Conservation (phyloP, 192 early-diverging fungal genomes). For the Entomortierella parvispora region DNA sequence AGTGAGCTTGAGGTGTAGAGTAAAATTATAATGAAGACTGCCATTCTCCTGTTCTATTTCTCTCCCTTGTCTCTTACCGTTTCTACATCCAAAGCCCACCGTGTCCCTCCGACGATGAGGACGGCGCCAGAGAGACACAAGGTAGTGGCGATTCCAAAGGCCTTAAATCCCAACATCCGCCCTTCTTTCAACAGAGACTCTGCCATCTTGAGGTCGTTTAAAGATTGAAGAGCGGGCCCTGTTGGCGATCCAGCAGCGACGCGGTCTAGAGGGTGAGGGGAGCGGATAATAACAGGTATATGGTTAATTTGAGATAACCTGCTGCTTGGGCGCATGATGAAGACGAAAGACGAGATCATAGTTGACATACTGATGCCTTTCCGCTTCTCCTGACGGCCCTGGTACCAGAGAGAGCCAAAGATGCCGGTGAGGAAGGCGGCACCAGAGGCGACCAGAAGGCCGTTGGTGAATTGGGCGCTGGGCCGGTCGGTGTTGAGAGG, state of each 20-base stretch:
- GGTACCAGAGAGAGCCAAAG: constrained; percentile 51
- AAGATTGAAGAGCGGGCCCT: constrained; percentile 23
- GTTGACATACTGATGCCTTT: constrained; percentile 35
- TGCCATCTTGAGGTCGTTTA: constrained; percentile 36
- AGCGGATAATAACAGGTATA: not conserved
- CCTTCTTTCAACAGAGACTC: constrained; percentile 43
- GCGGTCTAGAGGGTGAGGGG: constrained; percentile 6
- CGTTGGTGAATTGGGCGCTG: constrained; percentile 43
- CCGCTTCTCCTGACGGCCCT: constrained; percentile 33
- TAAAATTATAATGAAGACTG: too few relatives aligned
- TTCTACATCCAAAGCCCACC: constrained; percentile 48
- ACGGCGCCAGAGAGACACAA: constrained; percentile 43
- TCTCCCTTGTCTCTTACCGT: too few relatives aligned
- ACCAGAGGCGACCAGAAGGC: constrained; percentile 42
- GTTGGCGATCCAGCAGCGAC: constrained; percentile 11
- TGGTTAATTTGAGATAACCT: not conserved
- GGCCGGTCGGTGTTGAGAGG: not conserved
- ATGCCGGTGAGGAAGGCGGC: constrained; percentile 40
- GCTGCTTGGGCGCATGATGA: not conserved
- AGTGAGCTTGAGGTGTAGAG: too few relatives aligned
- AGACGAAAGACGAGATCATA: too few relatives aligned
- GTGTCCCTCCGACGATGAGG: constrained; percentile 31
- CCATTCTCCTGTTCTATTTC: too few relatives aligned
- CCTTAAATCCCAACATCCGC: constrained; percentile 37
- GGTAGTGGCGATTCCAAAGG: constrained; percentile 44